Conservation (phyloP, 345 rosid species). For the Euclidium syriacum region DNA sequence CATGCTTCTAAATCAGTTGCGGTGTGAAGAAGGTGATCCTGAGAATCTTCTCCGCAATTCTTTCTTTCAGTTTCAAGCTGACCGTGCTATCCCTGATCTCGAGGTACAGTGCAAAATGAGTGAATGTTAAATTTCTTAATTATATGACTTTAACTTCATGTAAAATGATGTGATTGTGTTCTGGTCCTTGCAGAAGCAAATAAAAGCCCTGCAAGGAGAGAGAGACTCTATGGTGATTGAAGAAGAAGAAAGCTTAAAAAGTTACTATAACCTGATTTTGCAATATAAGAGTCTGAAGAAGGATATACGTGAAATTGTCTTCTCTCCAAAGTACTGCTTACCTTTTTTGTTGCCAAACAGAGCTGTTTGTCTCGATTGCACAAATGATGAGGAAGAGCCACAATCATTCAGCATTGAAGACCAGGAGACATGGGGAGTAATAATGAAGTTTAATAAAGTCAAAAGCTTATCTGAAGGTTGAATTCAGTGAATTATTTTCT, state of each 20-base stretch:
- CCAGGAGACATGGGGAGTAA: conserved; percentile 74
- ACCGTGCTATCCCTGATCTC: conserved; percentile 83
- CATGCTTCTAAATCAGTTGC: conserved; percentile 95
- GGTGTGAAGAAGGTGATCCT: conserved; percentile 92
- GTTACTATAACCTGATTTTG: conserved; percentile 69
- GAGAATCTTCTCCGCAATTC: conserved; percentile 96
- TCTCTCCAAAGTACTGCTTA: conserved; percentile 79
- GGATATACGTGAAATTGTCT: conserved; percentile 68
- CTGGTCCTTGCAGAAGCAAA: conserved; percentile 61
- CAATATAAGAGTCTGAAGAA: conserved; percentile 71
- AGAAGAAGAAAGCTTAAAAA: conserved; percentile 86
- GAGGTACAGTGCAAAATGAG: conserved; percentile 43
- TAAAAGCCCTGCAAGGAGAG: conserved; percentile 70
- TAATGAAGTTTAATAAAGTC: conserved; percentile 66
- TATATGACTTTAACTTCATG: neutral
- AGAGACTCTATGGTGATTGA: conserved; percentile 82
- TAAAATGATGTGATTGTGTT: conserved; percentile 14
- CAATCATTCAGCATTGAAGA: conserved; percentile 68
- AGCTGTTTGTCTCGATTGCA: conserved; percentile 56
- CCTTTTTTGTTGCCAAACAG: conserved; percentile 84
- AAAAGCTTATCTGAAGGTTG: conserved; percentile 66
- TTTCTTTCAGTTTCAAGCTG: conserved; percentile 97
- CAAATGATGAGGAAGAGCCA: conserved; percentile 44
- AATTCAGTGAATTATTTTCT: neutral
- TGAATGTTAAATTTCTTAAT: neutral